Base-by-base conservation (phyloP, 345 rosid genomes). In the Gynandropsis gynandra region DNA sequence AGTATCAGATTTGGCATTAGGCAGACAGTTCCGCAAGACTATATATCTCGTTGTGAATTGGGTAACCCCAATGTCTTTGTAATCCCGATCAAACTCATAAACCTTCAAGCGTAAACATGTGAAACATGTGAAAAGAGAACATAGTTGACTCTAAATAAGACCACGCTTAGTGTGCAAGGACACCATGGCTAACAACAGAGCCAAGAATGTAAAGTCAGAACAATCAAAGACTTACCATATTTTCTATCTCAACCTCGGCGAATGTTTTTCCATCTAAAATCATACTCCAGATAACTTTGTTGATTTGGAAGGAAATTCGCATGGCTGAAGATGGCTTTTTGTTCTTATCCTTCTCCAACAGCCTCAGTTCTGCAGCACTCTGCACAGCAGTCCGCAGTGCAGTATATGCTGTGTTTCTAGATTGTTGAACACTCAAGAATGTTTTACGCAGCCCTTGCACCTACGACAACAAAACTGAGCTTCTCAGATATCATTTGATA, bases 171-270 rank as follows among this genome's bases (percentile, higher is more conserved):
- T 18, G 8, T 19, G 50, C n/a, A 7, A 16, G 12, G 11, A 45
- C 1, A 31, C 50, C 17, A 45, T 2, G n/a, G 16, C 13, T 45
- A 8, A 45, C 11, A 19, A 45, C 31, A 21, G 24, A 45, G 4
- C 29, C 37, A 50, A 43, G 40, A 39, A 37, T 31, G 49, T 27
- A 19, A 13, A 59, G 41, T 42, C 43, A 29, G 12, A 39, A 39
- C n/a, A 24, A 1, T 17, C 13, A 24, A 15, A 10, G 16, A 52
- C 87, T 76, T 59, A 92, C 98, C 98, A 92, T 79, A 71, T 92
- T 93, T 73, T 87, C 87, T 67, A 92, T 92, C 76, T 92, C 97
- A 55, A 95, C 89, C 76, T 92, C 98, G 13, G 98, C 87, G 67
- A 92, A 85, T 45, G 97, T 61, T 82, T 92, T 92, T 46, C 96